Evolutionary conservation across 2,329 filamentous ascomycete species (phyloP).

Genomic region (Botrytis galanthina): DNA sequence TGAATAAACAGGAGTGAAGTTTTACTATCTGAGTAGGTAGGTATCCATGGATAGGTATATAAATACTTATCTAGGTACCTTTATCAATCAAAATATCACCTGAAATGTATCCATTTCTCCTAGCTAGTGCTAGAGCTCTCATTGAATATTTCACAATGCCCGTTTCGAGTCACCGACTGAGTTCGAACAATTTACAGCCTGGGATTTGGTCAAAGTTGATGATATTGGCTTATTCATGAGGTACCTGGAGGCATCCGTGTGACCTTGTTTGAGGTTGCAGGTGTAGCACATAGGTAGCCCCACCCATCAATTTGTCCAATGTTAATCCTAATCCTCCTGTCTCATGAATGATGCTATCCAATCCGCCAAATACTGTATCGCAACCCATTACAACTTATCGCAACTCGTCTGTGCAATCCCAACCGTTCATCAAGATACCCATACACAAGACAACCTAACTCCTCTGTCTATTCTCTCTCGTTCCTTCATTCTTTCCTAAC

Average conservation of each 20-base stretch:
- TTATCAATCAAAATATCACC: background rate
- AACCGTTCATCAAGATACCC: background rate
- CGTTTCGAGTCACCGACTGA: background rate
- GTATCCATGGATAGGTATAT: too few species aligned
- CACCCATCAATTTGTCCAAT: background rate
- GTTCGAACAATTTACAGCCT: background rate
- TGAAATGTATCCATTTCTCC: background rate
- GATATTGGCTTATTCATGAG: background rate
- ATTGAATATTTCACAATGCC: background rate
- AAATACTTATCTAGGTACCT: background rate
- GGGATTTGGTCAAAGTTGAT: background rate
- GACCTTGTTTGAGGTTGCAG: background rate
- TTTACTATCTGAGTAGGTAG: background rate
- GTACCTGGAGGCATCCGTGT: background rate
- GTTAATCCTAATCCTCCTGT: background rate
- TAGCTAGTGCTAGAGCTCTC: background rate
- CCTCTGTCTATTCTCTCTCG: background rate
- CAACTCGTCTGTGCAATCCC: background rate
- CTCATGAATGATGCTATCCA: background rate
- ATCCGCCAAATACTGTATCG: too few species aligned
- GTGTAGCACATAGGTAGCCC: background rate
- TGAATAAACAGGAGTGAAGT: background rate
- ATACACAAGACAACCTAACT: background rate
- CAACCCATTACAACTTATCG: background rate
- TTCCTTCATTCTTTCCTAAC: slow-evolving; percentile 1